These are phyloP conservation scores for Dipteronia sinensis DNA, from an alignment of 345 rosid species.

Conservation along the genomic window DNA sequence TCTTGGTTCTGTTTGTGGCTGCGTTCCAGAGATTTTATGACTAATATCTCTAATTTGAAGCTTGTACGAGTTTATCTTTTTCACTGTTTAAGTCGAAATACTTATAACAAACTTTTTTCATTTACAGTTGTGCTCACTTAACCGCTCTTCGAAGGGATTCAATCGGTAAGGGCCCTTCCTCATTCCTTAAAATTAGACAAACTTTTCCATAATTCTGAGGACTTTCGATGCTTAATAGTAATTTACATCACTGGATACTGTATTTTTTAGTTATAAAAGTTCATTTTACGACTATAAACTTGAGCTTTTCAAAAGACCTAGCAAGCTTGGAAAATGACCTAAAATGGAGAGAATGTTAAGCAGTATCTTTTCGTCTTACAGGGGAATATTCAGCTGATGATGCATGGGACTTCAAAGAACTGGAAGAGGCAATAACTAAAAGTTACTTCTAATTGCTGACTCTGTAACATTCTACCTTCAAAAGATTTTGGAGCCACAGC, in stretches of 20 bases:
- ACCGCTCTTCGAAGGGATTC: constrained; percentile 96
- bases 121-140: constrained; percentile 90
- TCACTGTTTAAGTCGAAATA: neutral
- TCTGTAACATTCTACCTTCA: neutral
- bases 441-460: constrained; percentile 49
- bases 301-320: neutral
- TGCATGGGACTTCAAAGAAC: constrained; percentile 87
- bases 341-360: neutral
- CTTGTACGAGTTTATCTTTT: neutral
- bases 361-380: constrained; percentile 16
- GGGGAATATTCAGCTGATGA: constrained; percentile 83
- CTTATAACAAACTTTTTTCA: neutral
- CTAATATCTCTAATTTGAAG: neutral
- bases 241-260: too few relatives aligned
- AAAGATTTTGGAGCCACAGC: neutral
- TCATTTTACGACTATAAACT: too few relatives aligned
- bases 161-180: constrained; percentile 57
- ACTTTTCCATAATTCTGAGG: neutral
- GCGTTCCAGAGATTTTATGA: neutral
- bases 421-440: constrained; percentile 78
- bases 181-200: neutral
- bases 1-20: neutral
- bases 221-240: neutral
- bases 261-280: too few relatives aligned
- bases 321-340: neutral